A percentile compares a stretch with the other conserved stretches of the same genome.
Evolutionary conservation across 352 stramenopile species (phyloP).

Genomic region (Pseudoperonospora humuli): DNA sequence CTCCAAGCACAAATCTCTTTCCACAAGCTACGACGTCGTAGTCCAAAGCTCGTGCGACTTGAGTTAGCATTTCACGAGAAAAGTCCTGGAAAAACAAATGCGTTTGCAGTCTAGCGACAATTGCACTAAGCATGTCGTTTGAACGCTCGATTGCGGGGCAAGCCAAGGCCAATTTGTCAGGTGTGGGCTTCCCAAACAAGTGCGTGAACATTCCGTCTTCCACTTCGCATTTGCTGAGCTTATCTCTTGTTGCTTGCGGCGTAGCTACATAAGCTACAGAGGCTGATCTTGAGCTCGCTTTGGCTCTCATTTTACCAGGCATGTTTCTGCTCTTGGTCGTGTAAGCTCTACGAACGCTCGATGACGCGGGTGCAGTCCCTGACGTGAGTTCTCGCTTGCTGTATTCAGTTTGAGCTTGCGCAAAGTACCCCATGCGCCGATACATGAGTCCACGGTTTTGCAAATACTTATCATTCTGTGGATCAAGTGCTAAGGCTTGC

Average conservation of each 20-base stretch:
- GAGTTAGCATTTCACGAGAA: constrained; percentile 24
- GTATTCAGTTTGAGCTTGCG: constrained; percentile 44
- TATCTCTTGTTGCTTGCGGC: constrained; percentile 3
- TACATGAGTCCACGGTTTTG: constrained; percentile 50
- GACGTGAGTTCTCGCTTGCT: constrained; percentile 28
- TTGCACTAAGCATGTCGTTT: constrained; percentile 31
- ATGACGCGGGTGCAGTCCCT: not conserved
- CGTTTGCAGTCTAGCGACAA: too few relatives aligned
- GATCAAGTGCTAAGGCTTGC: constrained; percentile 31
- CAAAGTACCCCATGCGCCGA: constrained; percentile 41
- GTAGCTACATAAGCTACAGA: constrained; percentile 1
- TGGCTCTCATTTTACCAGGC: constrained; percentile 20
- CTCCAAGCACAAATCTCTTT: constrained; percentile 50
- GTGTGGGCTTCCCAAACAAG: constrained; percentile 56
- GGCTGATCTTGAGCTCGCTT: not conserved
- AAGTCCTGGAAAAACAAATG: too few relatives aligned
- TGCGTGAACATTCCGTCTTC: constrained; percentile 59
- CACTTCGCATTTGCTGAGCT: constrained; percentile 28
- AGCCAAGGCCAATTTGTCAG: constrained; percentile 56
- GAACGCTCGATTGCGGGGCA: constrained; percentile 33
- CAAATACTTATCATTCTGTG: constrained; percentile 39
- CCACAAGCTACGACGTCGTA: constrained; percentile 63
- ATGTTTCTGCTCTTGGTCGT: constrained; percentile 6
- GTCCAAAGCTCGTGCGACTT: constrained; percentile 44
- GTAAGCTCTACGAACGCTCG: not conserved